Base-by-base conservation (phyloP, 2,329 filamentous ascomycete species). In the Neofusicoccum ribis region DNA sequence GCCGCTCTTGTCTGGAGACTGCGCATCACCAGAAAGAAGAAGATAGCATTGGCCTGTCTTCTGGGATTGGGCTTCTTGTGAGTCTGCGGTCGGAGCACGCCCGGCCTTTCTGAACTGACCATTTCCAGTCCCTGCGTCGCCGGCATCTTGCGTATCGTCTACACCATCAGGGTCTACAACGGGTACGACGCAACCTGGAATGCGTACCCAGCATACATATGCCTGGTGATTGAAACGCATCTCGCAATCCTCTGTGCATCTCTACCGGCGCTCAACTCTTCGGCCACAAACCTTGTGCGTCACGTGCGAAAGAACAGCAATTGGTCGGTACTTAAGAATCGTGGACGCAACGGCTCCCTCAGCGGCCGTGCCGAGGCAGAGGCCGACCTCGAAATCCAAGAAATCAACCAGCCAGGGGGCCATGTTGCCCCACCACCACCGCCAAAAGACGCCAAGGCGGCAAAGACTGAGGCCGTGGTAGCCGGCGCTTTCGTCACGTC, bases 1-100 rank as follows among this genome's bases (percentile, higher is more conserved):
- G 71, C 79, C 11, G 73, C 82, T 23, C 75, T 83, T 41, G 77
- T 82, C 5, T 74, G 77, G 71, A 77, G 79, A 23, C 71, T 83
- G 4, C 74, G 78, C 37, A 76, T 84, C 43, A 74, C 78, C 5
- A 69, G 64, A 15, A 71, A 74, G 23, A 81, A 83, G 69, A 82
- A 81, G 69, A 66, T 81, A 27, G 79, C 76, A 0, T 69, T 82
- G 9, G 79, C 81, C 51, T 78, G 80, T 52, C 76, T 83, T 68
- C 75, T 80, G 73, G 80, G 72, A 4, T 66, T 81, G 5, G 79
- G 82, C 1, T 73, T 82, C 7, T 72, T 83, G 74, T 80, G 63
- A 70, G 70, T 49, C 15, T 17, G 5, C 3, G 5, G 17, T 9
- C 3, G 12, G 12, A 3, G 20, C 1, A 11, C 14, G 1, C 46